Percentiles rank a stretch among this genome's conserved stretches.
Conservation (phyloP, 345 rosid genomes). For the Lenwebbia sp. region DNA sequence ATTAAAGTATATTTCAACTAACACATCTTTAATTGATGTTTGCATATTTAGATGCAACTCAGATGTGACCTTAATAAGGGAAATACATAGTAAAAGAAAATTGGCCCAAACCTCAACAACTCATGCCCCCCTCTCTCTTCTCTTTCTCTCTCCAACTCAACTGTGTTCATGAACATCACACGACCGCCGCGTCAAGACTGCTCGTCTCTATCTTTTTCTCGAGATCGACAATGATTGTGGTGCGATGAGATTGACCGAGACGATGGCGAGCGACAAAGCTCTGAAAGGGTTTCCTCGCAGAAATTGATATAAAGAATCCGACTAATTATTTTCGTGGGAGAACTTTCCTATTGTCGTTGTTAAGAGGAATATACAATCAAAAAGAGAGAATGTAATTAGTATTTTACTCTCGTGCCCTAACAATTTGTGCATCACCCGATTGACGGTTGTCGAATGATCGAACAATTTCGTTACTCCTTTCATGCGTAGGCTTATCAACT, state of each 20-base stretch:
- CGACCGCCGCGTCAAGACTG: accelerated
- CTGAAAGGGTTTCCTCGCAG: neutral
- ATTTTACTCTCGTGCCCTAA: neutral
- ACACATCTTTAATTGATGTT: neutral
- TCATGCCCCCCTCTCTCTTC: no score
- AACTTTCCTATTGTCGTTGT: neutral
- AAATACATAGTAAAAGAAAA: neutral
- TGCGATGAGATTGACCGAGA: neutral
- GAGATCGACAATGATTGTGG: no score
- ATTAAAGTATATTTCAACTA: neutral
- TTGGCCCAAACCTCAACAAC: neutral
- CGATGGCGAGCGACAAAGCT: neutral
- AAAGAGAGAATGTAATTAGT: neutral
- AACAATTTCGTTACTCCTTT: neutral
- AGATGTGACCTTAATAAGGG: neutral
- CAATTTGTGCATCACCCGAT: neutral
- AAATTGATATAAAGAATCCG: neutral
- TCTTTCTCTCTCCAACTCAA: neutral
- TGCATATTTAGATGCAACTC: neutral
- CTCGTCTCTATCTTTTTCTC: neutral
- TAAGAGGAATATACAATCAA: neutral
- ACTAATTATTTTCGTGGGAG: neutral
- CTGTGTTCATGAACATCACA: neutral
- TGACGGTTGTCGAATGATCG: neutral
- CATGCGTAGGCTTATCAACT: neutral